Conservation (phyloP, 805 yeast genomes). For the Zygotorulaspora danielsina region DNA sequence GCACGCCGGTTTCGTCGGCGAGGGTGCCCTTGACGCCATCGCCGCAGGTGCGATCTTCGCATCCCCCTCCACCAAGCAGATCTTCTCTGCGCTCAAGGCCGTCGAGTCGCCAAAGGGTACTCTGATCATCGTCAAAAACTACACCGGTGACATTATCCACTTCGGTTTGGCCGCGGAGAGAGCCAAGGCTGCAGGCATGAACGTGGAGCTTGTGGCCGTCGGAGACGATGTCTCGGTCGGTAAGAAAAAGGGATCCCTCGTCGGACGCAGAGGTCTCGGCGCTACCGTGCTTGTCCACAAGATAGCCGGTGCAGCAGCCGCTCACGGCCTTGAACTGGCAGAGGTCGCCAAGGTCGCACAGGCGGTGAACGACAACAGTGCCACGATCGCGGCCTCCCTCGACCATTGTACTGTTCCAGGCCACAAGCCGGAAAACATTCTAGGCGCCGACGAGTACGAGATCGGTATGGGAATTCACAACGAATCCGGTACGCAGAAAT, state of each 20-base stretch:
- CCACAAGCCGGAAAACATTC: conserved; percentile 45
- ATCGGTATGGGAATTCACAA: conserved; percentile 90
- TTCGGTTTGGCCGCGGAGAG: conserved; percentile 84
- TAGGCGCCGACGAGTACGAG: conserved; percentile 62
- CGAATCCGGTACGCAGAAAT: conserved; percentile 67
- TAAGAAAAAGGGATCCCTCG: conserved; percentile 71
- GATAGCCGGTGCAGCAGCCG: conserved; percentile 64
- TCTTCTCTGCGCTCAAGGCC: conserved; percentile 51
- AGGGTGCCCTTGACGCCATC: conserved; percentile 71
- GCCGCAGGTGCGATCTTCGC: conserved; percentile 81
- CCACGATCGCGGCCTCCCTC: conserved; percentile 78
- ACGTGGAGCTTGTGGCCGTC: conserved; percentile 68
- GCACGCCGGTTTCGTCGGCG: conserved; percentile 81
- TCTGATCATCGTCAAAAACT: conserved; percentile 73
- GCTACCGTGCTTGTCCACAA: conserved; percentile 83
- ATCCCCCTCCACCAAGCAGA: conserved; percentile 82
- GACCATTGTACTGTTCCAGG: conserved; percentile 86
- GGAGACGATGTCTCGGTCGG: conserved; percentile 91
- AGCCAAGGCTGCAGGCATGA: conserved; percentile 66
- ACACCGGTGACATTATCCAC: conserved; percentile 85
- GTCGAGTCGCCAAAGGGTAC: conserved; percentile 51
- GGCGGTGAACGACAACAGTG: conserved; percentile 54
- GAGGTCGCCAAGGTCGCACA: conserved; percentile 54
- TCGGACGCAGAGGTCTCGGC: conserved; percentile 85
- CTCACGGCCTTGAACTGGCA: conserved; percentile 39